A percentile compares a stretch with the other conserved stretches of the same genome.
phyloP scores from a whole-genome alignment of 177 flowering plant species.

The Tripterygium wilfordii region DNA sequence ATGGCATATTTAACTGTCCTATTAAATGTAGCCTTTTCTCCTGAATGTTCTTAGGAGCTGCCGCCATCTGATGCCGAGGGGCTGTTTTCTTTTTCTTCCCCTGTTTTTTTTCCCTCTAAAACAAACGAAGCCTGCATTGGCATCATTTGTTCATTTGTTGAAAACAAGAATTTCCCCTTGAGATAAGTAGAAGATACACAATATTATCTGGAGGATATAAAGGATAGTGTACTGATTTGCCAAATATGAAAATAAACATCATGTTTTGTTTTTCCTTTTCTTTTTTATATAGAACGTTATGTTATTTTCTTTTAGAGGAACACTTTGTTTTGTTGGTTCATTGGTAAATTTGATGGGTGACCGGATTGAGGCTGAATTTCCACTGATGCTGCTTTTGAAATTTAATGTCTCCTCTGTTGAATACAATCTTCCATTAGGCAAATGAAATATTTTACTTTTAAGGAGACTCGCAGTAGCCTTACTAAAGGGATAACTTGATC shows the following conservation, averaged over 20 bases:
- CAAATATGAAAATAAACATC: constrained; percentile 7
- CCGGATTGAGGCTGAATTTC: too few species aligned
- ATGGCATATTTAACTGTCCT: constrained; percentile 15
- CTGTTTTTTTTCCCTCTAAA: constrained; percentile 6
- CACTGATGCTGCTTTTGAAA: too few species aligned
- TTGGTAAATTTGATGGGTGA: too few species aligned
- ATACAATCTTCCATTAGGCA: too few species aligned
- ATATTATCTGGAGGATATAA: constrained; percentile 3
- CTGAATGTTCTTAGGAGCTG: background rate
- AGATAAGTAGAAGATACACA: constrained; percentile 3
- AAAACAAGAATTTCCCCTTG: constrained; percentile 11
- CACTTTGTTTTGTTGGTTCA: too few species aligned
- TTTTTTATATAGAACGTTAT: background rate
- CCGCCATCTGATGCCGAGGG: constrained; percentile 11
- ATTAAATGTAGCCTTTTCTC: constrained; percentile 1
- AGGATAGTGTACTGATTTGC: constrained; percentile 7
- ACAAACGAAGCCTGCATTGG: constrained; percentile 9
- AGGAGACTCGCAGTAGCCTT: too few species aligned
- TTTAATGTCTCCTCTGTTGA: too few species aligned
- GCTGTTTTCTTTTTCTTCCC: constrained; percentile 8
- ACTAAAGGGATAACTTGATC: too few species aligned
- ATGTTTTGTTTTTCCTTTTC: constrained; percentile 1
- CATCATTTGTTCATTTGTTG: constrained; percentile 36
- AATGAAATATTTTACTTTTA: too few species aligned
- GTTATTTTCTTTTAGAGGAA: too few species aligned